Base-by-base conservation (phyloP, 2,329 filamentous ascomycete species). In the Ophiostoma sp. region DNA sequence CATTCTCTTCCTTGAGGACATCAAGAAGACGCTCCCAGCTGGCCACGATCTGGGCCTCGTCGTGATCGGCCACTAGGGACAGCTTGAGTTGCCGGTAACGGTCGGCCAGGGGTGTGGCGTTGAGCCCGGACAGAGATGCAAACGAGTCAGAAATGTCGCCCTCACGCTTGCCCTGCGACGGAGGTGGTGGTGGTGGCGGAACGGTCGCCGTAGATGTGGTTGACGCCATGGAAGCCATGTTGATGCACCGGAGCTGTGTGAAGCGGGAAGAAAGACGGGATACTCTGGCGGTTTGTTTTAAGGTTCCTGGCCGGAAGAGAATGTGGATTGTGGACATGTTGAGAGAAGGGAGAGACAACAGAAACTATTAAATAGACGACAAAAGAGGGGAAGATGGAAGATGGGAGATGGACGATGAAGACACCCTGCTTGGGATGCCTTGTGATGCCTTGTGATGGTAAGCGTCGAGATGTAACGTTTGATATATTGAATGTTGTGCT, bases 91-190 rank as follows among this genome's bases (percentile, higher is more conserved):
- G 79, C 8, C 88, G 84, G 77, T 88, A 91, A 0, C 87, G 82
- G 73, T 85, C 82, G 0, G 89, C 88, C 0, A 91, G 82, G 0
- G 86, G 84, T 12, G 80, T 78, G 4, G 81, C 78, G 8, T 81
- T 77, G 1, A 78, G 78, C 0, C 87, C 87, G 0, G 88, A 88
- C 1, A 91, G 81, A 0, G 89, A 91, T 0, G 86, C 85, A 73
- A 91, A 91, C 0, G 88, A 82, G 70, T 89, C 88, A 0, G 89
- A 89, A 45, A 91, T 91, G 75, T 90, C 86, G 2, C 89, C 89
- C 76, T 89, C 87, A 52, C 86, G 84, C 76, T 89, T 89, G 19
- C 61, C 36, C 22, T 39, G 59, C 1, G 31, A 2, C 6, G 66
- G 31, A 36, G 3, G 33, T 36, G 33, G n/a, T 1, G 31, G 17